phyloP scores from a whole-genome alignment of 140 eudicot species.

The Bidens hawaiensis region DNA sequence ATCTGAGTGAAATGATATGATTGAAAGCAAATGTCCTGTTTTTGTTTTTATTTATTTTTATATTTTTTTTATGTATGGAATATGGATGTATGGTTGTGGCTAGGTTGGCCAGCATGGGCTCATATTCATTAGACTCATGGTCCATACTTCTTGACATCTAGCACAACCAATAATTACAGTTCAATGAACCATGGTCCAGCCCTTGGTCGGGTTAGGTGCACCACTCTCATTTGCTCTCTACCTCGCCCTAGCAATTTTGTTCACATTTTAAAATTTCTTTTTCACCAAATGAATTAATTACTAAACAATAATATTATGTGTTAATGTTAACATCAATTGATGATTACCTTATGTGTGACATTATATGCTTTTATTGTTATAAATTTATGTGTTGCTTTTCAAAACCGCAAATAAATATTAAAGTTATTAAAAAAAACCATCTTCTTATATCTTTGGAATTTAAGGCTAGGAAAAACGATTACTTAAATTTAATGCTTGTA shows the following conservation, averaged over 20 bases:
- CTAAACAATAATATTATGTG: background rate
- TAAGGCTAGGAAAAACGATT: too few relatives aligned
- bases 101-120: constrained; percentile 43
- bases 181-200: constrained; percentile 40
- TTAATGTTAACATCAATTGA: background rate
- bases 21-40: constrained; percentile 16
- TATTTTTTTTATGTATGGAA: background rate
- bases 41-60: too few relatives aligned
- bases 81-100: constrained; percentile 23
- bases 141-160: constrained; percentile 36
- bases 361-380: constrained; percentile 2
- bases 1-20: constrained; percentile 22
- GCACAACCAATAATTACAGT: constrained; percentile 26
- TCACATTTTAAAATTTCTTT: constrained; percentile 7
- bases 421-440: background rate
- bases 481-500: too few relatives aligned
- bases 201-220: constrained; percentile 30
- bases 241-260: constrained; percentile 18
- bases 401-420: background rate
- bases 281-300: constrained; percentile 1
- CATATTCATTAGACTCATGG: constrained; percentile 34
- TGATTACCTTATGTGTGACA: constrained; percentile 18
- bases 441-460: background rate
- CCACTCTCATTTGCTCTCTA: constrained; percentile 8
- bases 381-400: constrained; percentile 6